phyloP scores from a whole-genome alignment of 2,329 filamentous ascomycete genomes.

The Colletotrichum sp. region DNA sequence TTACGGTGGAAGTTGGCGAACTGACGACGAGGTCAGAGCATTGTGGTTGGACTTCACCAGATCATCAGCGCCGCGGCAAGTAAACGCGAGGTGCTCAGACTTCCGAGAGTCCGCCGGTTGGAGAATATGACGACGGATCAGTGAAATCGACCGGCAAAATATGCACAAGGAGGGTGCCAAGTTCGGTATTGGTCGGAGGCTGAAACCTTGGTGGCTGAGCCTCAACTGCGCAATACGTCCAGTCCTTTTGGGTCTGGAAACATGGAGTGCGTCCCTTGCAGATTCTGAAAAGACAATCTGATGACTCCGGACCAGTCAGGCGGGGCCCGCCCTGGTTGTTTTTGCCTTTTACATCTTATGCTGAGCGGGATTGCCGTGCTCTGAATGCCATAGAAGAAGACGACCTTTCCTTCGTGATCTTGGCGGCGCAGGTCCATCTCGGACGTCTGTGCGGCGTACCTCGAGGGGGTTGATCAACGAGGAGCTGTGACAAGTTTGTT shows the following conservation, averaged over 20 bases:
- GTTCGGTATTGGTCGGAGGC: slow-evolving; percentile 16
- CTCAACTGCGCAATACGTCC: background rate
- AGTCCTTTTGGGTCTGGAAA: background rate
- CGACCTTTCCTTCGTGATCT: background rate
- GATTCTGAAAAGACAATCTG: background rate
- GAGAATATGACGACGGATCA: background rate
- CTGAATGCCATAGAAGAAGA: background rate
- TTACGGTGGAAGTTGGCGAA: background rate
- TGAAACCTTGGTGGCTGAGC: slow-evolving; percentile 19
- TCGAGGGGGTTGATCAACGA: slow-evolving; percentile 9
- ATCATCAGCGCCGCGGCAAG: slow-evolving; percentile 8
- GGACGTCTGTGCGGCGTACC: slow-evolving; percentile 2
- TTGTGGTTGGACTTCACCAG: background rate
- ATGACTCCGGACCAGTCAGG: background rate
- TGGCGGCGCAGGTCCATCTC: background rate
- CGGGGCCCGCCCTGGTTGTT: background rate
- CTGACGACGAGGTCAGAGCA: slow-evolving; percentile 12
- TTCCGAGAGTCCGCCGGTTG: background rate
- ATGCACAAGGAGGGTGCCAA: slow-evolving; percentile 11
- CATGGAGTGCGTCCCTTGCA: slow-evolving; percentile 14
- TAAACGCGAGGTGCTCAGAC: slow-evolving; percentile 19
- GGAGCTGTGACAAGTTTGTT: slow-evolving; percentile 19
- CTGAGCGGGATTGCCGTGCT: background rate
- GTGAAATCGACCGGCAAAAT: background rate
- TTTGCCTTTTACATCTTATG: background rate